Conservation (phyloP, 257 asterid species). For the Striga asiatica region DNA sequence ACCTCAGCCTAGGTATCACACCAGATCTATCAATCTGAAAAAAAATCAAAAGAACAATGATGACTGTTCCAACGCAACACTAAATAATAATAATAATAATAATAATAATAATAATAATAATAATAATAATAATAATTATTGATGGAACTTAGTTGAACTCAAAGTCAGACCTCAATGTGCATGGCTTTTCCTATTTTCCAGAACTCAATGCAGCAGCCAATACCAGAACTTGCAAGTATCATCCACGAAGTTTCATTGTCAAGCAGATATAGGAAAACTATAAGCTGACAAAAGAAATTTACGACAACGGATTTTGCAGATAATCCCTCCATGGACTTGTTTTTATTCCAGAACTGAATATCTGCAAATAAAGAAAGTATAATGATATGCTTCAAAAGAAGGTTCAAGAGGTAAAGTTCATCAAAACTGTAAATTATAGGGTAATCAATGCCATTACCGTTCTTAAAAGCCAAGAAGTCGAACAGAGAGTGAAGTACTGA, state of each 20-base stretch:
- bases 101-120: too few species aligned
- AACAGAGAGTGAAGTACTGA: slow-evolving; percentile 80
- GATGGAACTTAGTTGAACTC: not conserved
- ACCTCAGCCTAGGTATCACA: slow-evolving; percentile 77
- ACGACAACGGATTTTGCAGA: slow-evolving; percentile 94
- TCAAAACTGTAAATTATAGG: not conserved
- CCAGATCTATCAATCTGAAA: slow-evolving; percentile 87
- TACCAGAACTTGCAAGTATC: slow-evolving; percentile 98
- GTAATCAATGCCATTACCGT: slow-evolving; percentile 38
- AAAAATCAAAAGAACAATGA: not conserved
- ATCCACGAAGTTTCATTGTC: slow-evolving; percentile 99
- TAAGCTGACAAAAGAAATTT: slow-evolving; percentile 75
- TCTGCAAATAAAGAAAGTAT: slow-evolving; percentile 55
- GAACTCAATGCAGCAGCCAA: slow-evolving; percentile 98
- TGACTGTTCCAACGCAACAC: slow-evolving; percentile 3
- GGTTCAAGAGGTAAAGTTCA: slow-evolving; percentile 8
- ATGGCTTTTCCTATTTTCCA: slow-evolving; percentile 99
- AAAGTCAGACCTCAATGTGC: slow-evolving; percentile 77
- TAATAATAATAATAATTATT: not conserved
- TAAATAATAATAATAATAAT: too few species aligned
- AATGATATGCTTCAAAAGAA: slow-evolving; percentile 2
- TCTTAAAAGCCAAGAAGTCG: slow-evolving; percentile 95
- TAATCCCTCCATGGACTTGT: slow-evolving; percentile 97
- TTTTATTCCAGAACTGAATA: slow-evolving; percentile 97
- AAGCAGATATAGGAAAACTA: slow-evolving; percentile 87